phyloP scores from a whole-genome alignment of 2,329 filamentous ascomycete genomes.

The Aspergillus sp. region DNA sequence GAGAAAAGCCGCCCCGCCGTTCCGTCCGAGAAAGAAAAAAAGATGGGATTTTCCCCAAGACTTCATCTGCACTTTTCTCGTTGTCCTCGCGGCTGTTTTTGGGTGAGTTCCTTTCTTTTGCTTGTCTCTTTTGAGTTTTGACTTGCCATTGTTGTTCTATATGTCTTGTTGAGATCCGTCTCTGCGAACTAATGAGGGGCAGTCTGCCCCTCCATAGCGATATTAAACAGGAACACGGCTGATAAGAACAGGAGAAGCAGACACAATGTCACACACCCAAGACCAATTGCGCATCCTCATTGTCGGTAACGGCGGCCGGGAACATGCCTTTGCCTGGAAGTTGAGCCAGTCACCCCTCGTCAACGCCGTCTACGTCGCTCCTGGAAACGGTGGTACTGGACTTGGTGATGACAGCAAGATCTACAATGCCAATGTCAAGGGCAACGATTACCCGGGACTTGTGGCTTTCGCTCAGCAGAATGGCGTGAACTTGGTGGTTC shows the following conservation, averaged over 20 bases:
- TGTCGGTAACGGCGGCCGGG: slow-evolving; percentile 87
- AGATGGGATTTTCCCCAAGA: slow-evolving; percentile 1
- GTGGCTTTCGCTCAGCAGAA: slow-evolving; percentile 68
- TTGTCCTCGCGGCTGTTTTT: slow-evolving; percentile 9
- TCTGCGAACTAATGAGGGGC: slow-evolving; percentile 6
- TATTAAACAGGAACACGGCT: slow-evolving; percentile 13
- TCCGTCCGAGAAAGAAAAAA: slow-evolving; percentile 9
- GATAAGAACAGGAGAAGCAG: background rate
- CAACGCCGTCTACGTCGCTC: slow-evolving; percentile 61
- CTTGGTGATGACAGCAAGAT: slow-evolving; percentile 51
- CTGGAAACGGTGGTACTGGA: slow-evolving; percentile 83
- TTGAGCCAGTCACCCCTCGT: slow-evolving; percentile 74
- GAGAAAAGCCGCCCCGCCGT: slow-evolving; percentile 13
- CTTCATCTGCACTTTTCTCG: slow-evolving; percentile 1
- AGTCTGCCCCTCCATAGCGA: slow-evolving; percentile 2
- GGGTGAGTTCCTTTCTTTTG: slow-evolving; percentile 9
- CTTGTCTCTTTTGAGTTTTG: background rate
- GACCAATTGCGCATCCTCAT: slow-evolving; percentile 65
- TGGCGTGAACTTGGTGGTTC: slow-evolving; percentile 73
- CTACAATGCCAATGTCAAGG: slow-evolving; percentile 64
- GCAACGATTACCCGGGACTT: slow-evolving; percentile 70
- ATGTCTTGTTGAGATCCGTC: background rate
- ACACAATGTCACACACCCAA: slow-evolving; percentile 21
- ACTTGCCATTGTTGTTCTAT: background rate
- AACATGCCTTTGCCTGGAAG: slow-evolving; percentile 94